Conservation (phyloP, 192 early-diverging fungal genomes). For the Backusella sp. region DNA sequence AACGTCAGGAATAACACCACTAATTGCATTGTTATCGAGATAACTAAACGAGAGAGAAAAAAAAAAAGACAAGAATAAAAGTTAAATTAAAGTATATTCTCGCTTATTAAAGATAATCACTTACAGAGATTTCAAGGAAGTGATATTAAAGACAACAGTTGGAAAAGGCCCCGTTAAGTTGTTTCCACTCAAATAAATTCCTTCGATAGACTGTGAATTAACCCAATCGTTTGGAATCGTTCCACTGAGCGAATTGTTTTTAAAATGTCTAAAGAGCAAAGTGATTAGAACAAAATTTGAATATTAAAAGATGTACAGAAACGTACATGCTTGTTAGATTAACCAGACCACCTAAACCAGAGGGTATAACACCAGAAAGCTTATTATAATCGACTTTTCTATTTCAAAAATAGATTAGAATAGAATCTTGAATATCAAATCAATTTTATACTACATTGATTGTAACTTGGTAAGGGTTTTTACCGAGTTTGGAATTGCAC, state of each 20-base stretch:
- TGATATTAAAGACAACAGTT: neutral
- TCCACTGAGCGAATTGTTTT: constrained; percentile 3
- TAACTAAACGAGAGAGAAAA: neutral
- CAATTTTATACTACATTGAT: too few relatives aligned
- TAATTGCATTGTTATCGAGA: constrained; percentile 30
- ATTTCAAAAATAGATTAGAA: neutral
- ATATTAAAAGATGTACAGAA: neutral
- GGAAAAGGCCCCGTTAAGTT: constrained; percentile 31
- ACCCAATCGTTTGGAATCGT: neutral
- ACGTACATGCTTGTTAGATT: neutral
- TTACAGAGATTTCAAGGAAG: constrained; percentile 23
- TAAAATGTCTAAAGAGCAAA: neutral
- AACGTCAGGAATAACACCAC: constrained; percentile 17
- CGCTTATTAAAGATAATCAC: neutral
- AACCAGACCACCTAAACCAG: neutral
- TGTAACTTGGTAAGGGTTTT: too few relatives aligned
- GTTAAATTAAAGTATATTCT: neutral
- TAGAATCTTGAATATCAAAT: too few relatives aligned
- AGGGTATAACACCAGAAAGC: neutral
- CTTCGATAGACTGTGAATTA: neutral
- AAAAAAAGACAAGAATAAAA: neutral
- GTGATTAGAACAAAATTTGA: neutral
- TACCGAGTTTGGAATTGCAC: too few relatives aligned
- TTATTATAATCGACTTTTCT: neutral
- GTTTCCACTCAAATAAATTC: constrained; percentile 28